Conservation (phyloP, 1,139 yeast species). For the Candida frijolesensis region DNA sequence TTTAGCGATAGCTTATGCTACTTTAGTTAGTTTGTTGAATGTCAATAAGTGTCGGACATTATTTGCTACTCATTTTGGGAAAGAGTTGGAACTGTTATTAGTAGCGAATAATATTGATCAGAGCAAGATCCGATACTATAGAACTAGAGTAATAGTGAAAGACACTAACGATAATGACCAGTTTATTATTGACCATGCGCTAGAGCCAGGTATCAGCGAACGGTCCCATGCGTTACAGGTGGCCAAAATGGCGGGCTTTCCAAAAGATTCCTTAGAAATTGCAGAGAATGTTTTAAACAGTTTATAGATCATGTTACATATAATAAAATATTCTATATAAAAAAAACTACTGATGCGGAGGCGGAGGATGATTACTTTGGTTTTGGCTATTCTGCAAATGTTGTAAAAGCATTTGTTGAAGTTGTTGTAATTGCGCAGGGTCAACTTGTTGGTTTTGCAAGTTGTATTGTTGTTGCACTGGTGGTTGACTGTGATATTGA, state of each 20-base stretch:
- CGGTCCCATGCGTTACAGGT: slow-evolving; percentile 85
- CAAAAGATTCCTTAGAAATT: slow-evolving; percentile 54
- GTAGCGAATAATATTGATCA: slow-evolving; percentile 28
- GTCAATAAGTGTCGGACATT: slow-evolving; percentile 71
- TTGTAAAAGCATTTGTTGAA: slow-evolving; percentile 19
- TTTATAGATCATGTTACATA: slow-evolving; percentile 9
- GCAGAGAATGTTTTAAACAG: slow-evolving; percentile 45
- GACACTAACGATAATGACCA: slow-evolving; percentile 8
- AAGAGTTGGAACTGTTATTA: slow-evolving; percentile 51
- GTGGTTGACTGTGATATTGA: slow-evolving; percentile 11
- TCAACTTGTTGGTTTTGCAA: slow-evolving; percentile 13
- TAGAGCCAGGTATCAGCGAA: slow-evolving; percentile 71
- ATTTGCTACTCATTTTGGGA: slow-evolving; percentile 93
- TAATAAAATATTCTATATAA: neutral
- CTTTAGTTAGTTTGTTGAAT: slow-evolving; percentile 58
- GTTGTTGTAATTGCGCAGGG: slow-evolving; percentile 20
- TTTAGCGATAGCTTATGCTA: slow-evolving; percentile 84
- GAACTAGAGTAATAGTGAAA: slow-evolving; percentile 45
- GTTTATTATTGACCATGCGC: slow-evolving; percentile 59
- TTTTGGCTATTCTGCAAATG: slow-evolving; percentile 15
- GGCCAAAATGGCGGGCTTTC: slow-evolving; percentile 85
- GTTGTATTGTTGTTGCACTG: slow-evolving; percentile 12
- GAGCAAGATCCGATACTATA: slow-evolving; percentile 45
- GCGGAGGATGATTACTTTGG: slow-evolving; percentile 8
- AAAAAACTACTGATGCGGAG: slow-evolving; percentile 3